Conservation (phyloP, 805 yeast species). For the Starmerella asiatica region DNA sequence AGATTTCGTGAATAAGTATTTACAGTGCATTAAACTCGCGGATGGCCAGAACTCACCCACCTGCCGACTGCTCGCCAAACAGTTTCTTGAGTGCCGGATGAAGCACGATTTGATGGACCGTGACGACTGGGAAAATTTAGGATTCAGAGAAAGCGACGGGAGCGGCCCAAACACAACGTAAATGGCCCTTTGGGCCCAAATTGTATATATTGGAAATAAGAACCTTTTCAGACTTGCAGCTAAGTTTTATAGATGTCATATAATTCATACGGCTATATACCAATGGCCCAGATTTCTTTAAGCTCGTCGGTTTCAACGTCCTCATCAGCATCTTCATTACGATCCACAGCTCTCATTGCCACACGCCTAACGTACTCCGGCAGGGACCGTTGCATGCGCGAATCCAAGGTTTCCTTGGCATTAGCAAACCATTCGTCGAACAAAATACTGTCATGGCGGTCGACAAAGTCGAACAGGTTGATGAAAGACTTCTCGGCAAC, state of each 20-base stretch:
- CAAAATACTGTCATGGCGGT: slow-evolving; percentile 33
- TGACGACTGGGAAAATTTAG: slow-evolving; percentile 48
- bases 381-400: slow-evolving; percentile 44
- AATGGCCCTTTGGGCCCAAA: too few species aligned
- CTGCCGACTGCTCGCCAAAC: slow-evolving; percentile 72
- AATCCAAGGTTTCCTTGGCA: slow-evolving; percentile 24
- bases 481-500: slow-evolving; percentile 88
- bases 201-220: neutral
- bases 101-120: slow-evolving; percentile 51
- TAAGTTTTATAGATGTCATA: too few species aligned
- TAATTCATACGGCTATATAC: too few species aligned
- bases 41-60: slow-evolving; percentile 80
- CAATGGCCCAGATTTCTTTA: slow-evolving; percentile 16
- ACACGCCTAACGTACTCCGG: slow-evolving; percentile 85
- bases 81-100: slow-evolving; percentile 79
- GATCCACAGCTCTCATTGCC: slow-evolving; percentile 69
- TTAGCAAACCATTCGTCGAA: slow-evolving; percentile 53
- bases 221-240: too few species aligned
- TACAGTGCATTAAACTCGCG: slow-evolving; percentile 65
- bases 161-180: neutral
- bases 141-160: slow-evolving; percentile 24
- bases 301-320: slow-evolving; percentile 72
- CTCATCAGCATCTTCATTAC: slow-evolving; percentile 73
- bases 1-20: slow-evolving; percentile 56
- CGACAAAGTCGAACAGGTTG: slow-evolving; percentile 58